A percentile compares a stretch with the other conserved stretches of the same genome.
Evolutionary conservation across 2,329 filamentous ascomycete species (phyloP).

Genomic region (Sordariomycetes sp.): DNA sequence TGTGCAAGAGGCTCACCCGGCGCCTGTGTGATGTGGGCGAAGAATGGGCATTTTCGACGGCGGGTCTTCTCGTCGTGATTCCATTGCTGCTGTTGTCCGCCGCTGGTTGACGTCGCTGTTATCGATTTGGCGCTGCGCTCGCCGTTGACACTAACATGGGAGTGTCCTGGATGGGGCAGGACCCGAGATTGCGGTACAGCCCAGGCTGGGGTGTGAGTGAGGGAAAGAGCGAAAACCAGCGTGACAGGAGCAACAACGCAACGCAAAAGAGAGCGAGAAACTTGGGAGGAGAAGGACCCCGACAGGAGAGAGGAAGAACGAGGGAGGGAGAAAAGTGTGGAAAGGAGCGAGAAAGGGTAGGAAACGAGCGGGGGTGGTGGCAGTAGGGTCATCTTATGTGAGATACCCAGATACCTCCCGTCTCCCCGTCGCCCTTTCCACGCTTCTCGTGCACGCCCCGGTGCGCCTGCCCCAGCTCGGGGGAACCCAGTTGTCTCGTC

Average conservation of each 20-base stretch:
- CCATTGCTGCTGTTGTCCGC: not conserved
- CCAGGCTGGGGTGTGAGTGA: not conserved
- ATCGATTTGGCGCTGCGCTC: not conserved
- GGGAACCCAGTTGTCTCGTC: not conserved
- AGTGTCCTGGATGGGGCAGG: not conserved
- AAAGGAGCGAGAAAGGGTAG: constrained; percentile 5
- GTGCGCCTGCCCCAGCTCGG: not conserved
- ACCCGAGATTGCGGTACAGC: not conserved
- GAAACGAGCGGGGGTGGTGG: constrained; percentile 15
- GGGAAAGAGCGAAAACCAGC: not conserved
- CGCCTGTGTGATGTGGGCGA: not conserved
- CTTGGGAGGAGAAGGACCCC: not conserved
- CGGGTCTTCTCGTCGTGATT: not conserved
- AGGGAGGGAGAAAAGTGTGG: not conserved
- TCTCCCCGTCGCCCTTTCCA: not conserved
- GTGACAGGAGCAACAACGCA: not conserved
- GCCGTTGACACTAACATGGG: not conserved
- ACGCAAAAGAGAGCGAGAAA: not conserved
- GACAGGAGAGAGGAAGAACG: not conserved
- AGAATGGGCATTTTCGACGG: not conserved
- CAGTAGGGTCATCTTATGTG: constrained; percentile 17
- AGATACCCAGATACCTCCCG: constrained; percentile 6
- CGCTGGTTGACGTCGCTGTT: not conserved
- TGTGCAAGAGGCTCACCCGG: not conserved
- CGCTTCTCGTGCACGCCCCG: not conserved